These are phyloP conservation scores for Huiozyma sinensis DNA, from an alignment of 805 yeast species.

Conservation along the genomic window DNA sequence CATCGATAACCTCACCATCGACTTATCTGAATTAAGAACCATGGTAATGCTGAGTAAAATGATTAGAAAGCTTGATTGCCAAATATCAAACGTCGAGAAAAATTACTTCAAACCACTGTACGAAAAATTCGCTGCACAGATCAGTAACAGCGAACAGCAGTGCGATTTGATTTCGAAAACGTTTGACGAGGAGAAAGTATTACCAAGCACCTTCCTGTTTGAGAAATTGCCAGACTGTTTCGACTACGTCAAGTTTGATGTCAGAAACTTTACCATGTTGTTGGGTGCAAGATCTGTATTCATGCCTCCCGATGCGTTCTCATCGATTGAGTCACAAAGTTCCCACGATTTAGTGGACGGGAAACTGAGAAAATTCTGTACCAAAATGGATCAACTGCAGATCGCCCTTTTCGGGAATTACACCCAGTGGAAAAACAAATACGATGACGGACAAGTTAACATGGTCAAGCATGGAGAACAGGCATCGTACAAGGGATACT, in stretches of 20 bases:
- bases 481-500: slow-evolving; percentile 7
- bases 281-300: slow-evolving; percentile 36
- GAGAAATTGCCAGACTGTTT: slow-evolving; percentile 29
- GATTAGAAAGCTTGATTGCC: slow-evolving; percentile 17
- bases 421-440: slow-evolving; percentile 20
- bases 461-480: slow-evolving; percentile 13
- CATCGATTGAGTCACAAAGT: slow-evolving; percentile 25
- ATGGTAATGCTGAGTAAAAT: slow-evolving; percentile 21
- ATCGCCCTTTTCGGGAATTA: slow-evolving; percentile 17
- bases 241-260: slow-evolving; percentile 17
- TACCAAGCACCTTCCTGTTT: slow-evolving; percentile 15
- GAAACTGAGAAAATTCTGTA: slow-evolving; percentile 28
- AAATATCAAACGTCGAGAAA: slow-evolving; percentile 20
- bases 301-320: slow-evolving; percentile 31
- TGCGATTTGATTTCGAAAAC: slow-evolving; percentile 10
- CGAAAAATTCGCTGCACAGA: slow-evolving; percentile 18
- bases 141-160: slow-evolving; percentile 11
- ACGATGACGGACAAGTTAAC: slow-evolving; percentile 10
- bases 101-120: slow-evolving; percentile 21
- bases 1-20: slow-evolving; percentile 16
- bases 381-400: slow-evolving; percentile 18
- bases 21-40: slow-evolving; percentile 23
- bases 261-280: slow-evolving; percentile 16
- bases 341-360: slow-evolving; percentile 33
- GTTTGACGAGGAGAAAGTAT: slow-evolving; percentile 1